These are phyloP conservation scores for Aureobasidium sp. DNA, from an alignment of 2,329 filamentous ascomycete genomes.

Conservation along the genomic window DNA sequence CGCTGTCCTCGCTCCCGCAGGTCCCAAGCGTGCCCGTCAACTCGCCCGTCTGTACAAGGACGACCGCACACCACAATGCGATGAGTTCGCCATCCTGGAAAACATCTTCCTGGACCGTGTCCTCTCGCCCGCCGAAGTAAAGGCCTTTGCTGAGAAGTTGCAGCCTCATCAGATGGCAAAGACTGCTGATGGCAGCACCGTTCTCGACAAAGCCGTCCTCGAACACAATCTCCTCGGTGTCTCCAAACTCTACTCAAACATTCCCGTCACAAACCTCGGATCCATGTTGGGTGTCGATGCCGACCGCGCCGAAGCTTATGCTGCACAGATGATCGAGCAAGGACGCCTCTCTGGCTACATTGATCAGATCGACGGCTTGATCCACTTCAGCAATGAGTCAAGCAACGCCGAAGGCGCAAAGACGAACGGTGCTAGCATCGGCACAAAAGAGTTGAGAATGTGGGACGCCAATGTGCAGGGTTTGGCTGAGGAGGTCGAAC, in stretches of 20 bases:
- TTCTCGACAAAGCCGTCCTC: slow-evolving; percentile 84
- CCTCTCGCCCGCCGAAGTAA: slow-evolving; percentile 71
- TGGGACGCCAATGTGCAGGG: slow-evolving; percentile 88
- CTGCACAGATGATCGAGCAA: slow-evolving; percentile 92
- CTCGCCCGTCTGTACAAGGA: slow-evolving; percentile 88
- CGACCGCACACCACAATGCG: slow-evolving; percentile 65
- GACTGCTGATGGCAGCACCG: slow-evolving; percentile 84
- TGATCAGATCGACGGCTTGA: slow-evolving; percentile 82
- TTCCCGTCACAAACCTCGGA: slow-evolving; percentile 59
- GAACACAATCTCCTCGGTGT: slow-evolving; percentile 91
- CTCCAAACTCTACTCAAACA: slow-evolving; percentile 49
- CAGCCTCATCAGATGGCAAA: slow-evolving; percentile 82
- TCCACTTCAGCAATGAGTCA: slow-evolving; percentile 76
- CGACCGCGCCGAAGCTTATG: slow-evolving; percentile 81
- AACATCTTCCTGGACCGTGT: slow-evolving; percentile 95
- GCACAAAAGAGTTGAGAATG: slow-evolving; percentile 63
- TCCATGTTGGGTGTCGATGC: slow-evolving; percentile 67
- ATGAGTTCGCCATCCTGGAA: slow-evolving; percentile 81
- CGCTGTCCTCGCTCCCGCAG: slow-evolving; percentile 84
- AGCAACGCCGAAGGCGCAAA: slow-evolving; percentile 27
- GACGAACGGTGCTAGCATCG: slow-evolving; percentile 27
- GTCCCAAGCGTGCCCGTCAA: slow-evolving; percentile 69
- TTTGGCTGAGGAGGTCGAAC: slow-evolving; percentile 82
- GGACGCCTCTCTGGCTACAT: slow-evolving; percentile 79
- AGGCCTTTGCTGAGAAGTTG: slow-evolving; percentile 71